phyloP scores from a whole-genome alignment of 2,329 filamentous ascomycete species.

The Diplodia corticola region DNA sequence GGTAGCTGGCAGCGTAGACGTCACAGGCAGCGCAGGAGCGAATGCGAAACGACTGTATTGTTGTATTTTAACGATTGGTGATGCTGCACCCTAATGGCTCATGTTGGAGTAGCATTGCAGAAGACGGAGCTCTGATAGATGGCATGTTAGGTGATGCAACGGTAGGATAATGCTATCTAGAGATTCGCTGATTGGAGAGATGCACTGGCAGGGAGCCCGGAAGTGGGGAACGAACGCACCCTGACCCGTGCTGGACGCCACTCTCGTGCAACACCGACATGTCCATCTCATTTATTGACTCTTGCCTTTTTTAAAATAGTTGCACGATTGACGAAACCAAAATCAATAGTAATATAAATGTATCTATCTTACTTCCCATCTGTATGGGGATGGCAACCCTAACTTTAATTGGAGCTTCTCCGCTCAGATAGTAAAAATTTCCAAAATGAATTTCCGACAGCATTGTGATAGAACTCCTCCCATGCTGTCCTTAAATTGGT shows the following conservation, averaged over 20 bases:
- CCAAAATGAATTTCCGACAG: too few species aligned
- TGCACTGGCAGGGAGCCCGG: not conserved
- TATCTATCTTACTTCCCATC: too few species aligned
- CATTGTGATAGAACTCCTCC: too few species aligned
- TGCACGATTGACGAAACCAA: too few species aligned
- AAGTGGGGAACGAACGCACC: not conserved
- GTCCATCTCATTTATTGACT: too few species aligned
- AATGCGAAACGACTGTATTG: not conserved
- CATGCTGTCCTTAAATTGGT: too few species aligned
- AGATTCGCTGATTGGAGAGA: slow-evolving; percentile 1
- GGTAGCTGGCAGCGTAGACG: not conserved
- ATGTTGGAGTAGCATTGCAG: not conserved
- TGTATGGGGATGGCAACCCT: too few species aligned
- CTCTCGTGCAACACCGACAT: not conserved
- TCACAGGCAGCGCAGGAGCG: not conserved
- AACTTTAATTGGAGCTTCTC: too few species aligned
- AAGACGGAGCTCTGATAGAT: not conserved
- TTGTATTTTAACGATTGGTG: not conserved
- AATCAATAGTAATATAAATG: too few species aligned
- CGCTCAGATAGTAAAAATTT: too few species aligned
- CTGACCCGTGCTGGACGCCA: not conserved
- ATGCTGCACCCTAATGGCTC: not conserved
- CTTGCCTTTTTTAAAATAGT: too few species aligned
- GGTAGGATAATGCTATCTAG: slow-evolving; percentile 19
- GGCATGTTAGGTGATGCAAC: slow-evolving; percentile 13